These are phyloP conservation scores for Fraxinus angustifolia DNA, from an alignment of 305 asterid species.

Conservation along the genomic window DNA sequence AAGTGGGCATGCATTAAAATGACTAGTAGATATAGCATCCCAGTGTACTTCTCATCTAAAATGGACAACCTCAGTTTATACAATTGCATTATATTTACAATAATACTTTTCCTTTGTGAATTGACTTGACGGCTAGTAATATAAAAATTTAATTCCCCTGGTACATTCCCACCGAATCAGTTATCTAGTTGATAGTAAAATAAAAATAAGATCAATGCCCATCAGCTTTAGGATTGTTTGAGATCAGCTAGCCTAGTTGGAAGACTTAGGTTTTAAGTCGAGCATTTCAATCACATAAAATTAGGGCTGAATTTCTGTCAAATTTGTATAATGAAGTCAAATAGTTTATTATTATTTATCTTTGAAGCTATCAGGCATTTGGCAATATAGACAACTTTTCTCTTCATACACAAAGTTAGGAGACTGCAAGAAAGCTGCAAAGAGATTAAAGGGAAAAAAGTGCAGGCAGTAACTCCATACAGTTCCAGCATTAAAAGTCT, in stretches of 20 bases:
- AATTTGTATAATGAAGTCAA: background rate
- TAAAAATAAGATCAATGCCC: background rate
- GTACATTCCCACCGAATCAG: background rate
- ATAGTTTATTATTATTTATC: background rate
- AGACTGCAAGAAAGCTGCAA: background rate
- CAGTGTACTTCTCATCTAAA: background rate
- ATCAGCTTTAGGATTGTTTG: background rate
- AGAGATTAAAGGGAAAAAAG: background rate
- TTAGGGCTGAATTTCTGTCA: background rate
- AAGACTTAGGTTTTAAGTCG: background rate
- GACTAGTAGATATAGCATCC: background rate
- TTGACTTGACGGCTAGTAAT: background rate
- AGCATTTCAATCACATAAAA: background rate
- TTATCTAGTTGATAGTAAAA: background rate
- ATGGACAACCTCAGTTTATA: background rate
- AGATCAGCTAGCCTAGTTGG: background rate
- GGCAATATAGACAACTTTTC: background rate
- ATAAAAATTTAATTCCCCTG: background rate
- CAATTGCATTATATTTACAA: background rate
- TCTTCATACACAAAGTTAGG: background rate
- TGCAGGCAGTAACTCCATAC: background rate
- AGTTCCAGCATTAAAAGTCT: background rate
- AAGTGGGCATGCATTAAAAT: background rate
- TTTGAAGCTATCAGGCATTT: background rate
- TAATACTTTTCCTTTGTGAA: background rate